Base-by-base conservation (phyloP, 768 basidiomycete genomes). In the Peribolospora baueri region DNA sequence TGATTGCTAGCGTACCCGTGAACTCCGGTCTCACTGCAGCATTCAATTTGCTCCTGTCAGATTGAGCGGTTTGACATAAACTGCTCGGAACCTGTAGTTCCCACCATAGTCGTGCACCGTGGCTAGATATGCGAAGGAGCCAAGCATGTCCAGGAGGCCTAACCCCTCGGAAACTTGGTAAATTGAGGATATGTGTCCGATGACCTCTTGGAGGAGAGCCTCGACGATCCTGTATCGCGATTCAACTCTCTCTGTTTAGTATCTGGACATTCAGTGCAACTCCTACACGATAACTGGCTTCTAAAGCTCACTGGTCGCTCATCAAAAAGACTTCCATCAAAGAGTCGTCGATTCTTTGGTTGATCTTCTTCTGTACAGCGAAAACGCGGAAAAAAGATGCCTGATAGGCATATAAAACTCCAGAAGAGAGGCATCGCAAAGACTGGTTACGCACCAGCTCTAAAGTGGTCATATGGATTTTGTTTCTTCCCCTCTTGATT, bases 131-230 rank as follows among this genome's bases (percentile, higher is more conserved):
- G 90, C 80, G 65, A 88, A 91, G 4, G 84, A 78, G 76, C 82
- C 82, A 3, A 97, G 67, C 73, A 97, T 81, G 63, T 98, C 93
- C 1, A 91, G 68, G 54, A 87, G 69, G 0, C 88, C 85, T 14
- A 86, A 83, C 36, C 86, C 86, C 70, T 97, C 93, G 0, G 85
- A 84, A 5, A 82, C 82, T 56, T 83, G 82, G 70, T 91, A 91
- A 37, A 98, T 70, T 46, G 77, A 80, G 37, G 84, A 81, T 46
- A 88, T 74, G 56, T 84, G 71, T 0, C 69, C 70, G 1, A 90
- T 61, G 50, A 95, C 76, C 49, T 80, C 75, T 0, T 71, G 70
- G 2, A 84, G 75, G 37, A 97, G 70, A 47, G 82, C 80, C 58
- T 81, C 75, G 48, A 95, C 79, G 51, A 88, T 80, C 58, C 84